Evolutionary conservation across 2,329 filamentous ascomycete species (phyloP).

Genomic region (Penicillium aurantiogriseum): DNA sequence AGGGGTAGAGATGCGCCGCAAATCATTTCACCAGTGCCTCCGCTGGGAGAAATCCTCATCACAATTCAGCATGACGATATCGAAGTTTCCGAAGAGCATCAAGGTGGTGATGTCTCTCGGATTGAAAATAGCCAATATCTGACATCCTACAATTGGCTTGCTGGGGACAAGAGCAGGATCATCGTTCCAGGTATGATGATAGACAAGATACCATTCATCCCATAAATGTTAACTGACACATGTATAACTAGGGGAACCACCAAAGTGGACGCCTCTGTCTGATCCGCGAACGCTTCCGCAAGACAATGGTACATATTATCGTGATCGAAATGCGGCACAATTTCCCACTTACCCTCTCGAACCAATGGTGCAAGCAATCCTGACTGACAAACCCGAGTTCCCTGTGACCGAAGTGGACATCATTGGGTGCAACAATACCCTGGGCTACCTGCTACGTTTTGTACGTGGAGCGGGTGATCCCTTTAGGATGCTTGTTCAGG

Average conservation of each 20-base stretch:
- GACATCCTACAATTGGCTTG: conserved; percentile 55
- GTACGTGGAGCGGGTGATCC: conserved; percentile 44
- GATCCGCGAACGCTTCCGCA: conserved; percentile 35
- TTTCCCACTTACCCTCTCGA: conserved; percentile 44
- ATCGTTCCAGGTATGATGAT: conserved; percentile 45
- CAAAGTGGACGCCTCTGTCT: conserved; percentile 50
- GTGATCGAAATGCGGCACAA: conserved; percentile 43
- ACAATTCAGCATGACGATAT: conserved; percentile 14
- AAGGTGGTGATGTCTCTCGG: conserved; percentile 4
- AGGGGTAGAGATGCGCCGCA: background rate
- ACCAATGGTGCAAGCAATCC: conserved; percentile 45
- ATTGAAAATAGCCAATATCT: conserved; percentile 46
- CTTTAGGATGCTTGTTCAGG: conserved; percentile 61
- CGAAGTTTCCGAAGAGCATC: background rate
- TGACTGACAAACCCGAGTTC: conserved; percentile 42
- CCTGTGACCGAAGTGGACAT: conserved; percentile 49
- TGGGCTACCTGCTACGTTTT: conserved; percentile 63
- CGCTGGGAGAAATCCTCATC: conserved; percentile 17
- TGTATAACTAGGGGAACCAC: conserved; percentile 47
- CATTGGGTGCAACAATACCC: conserved; percentile 59
- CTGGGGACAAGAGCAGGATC: conserved; percentile 37
- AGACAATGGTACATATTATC: conserved; percentile 48
- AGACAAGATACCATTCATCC: background rate
- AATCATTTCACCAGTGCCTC: conserved; percentile 8
- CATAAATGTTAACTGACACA: conserved; percentile 3